These are phyloP conservation scores for Avena eriantha DNA, from an alignment of 176 grass and related monocot genomes.

Conservation along the genomic window DNA sequence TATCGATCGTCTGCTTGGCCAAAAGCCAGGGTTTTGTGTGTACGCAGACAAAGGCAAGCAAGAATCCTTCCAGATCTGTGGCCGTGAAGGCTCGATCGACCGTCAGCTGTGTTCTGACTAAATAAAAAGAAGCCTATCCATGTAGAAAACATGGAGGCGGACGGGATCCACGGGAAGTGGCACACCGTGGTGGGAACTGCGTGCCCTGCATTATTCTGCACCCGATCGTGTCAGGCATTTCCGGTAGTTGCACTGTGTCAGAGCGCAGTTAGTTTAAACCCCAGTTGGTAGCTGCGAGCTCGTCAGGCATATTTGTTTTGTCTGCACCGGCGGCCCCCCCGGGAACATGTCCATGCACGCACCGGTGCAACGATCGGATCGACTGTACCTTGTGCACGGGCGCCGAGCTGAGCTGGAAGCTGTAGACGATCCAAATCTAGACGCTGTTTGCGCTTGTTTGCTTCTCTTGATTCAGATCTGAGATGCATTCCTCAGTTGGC, in stretches of 20 bases:
- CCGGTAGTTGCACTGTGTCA: conserved; percentile 1
- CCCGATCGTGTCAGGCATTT: conserved; percentile 15
- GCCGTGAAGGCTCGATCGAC: not conserved
- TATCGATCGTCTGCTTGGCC: not conserved
- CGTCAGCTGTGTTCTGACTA: not conserved
- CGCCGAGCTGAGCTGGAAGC: not conserved
- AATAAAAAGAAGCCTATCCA: not conserved
- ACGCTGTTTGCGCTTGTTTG: conserved; percentile 12
- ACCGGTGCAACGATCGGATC: not conserved
- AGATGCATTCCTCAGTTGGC: not conserved
- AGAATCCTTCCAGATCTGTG: conserved; percentile 3
- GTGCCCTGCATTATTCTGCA: conserved; percentile 17
- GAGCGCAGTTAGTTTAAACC: not conserved
- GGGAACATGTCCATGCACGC: not conserved
- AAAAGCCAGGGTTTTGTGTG: not conserved
- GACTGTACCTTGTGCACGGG: not conserved
- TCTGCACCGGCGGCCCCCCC: not conserved
- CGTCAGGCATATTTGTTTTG: conserved; percentile 30
- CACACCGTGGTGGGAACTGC: not conserved
- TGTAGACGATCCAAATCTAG: not conserved
- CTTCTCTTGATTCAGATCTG: conserved; percentile 21
- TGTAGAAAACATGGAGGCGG: conserved; percentile 9
- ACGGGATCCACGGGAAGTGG: not conserved
- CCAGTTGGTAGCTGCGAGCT: not conserved
- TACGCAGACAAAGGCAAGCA: not conserved